Percentiles rank a stretch among this genome's conserved stretches.
These are phyloP conservation scores for Ceratocystis destructans DNA, from an alignment of 2,329 filamentous ascomycete species.

Conservation along the genomic window DNA sequence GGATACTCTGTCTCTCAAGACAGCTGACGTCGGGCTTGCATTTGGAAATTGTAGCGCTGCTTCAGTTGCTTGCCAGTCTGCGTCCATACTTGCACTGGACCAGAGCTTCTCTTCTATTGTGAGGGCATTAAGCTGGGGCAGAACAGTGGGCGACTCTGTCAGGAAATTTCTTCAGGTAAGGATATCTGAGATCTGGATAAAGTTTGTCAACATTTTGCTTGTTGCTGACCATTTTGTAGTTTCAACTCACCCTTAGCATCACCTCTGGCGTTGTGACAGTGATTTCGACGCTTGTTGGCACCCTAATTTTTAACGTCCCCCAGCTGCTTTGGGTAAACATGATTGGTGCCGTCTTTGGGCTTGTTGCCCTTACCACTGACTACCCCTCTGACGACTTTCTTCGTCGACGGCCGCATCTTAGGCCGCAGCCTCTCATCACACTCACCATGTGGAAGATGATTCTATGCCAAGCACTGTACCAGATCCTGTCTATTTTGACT, in stretches of 20 bases:
- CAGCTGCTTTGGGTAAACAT: slow-evolving; percentile 49
- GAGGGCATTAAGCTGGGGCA: slow-evolving; percentile 47
- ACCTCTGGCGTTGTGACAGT: slow-evolving; percentile 46
- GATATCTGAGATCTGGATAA: neutral
- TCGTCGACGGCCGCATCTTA: slow-evolving; percentile 32
- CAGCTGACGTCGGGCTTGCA: slow-evolving; percentile 52
- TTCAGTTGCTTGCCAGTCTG: slow-evolving; percentile 49
- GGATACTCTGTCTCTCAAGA: slow-evolving; percentile 51
- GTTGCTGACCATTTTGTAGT: slow-evolving; percentile 25
- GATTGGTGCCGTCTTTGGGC: slow-evolving; percentile 47
- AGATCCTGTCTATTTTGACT: slow-evolving; percentile 42
- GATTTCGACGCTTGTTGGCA: slow-evolving; percentile 39
- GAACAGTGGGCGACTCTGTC: slow-evolving; percentile 49
- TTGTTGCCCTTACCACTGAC: slow-evolving; percentile 35
- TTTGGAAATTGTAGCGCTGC: slow-evolving; percentile 51
- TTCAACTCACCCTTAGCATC: slow-evolving; percentile 49
- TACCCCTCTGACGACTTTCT: slow-evolving; percentile 26
- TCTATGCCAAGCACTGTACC: slow-evolving; percentile 46
- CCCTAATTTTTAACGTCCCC: slow-evolving; percentile 42
- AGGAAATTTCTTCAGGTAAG: slow-evolving; percentile 47
- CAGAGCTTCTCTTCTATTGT: slow-evolving; percentile 51
- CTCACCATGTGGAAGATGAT: slow-evolving; percentile 58
- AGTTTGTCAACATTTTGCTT: neutral
- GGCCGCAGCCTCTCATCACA: slow-evolving; percentile 60
- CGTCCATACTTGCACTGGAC: slow-evolving; percentile 48